A percentile compares a stretch with the other conserved stretches of the same genome.
phyloP scores from a whole-genome alignment of 805 yeast species.

The Saccharomycopsis capsularis region DNA sequence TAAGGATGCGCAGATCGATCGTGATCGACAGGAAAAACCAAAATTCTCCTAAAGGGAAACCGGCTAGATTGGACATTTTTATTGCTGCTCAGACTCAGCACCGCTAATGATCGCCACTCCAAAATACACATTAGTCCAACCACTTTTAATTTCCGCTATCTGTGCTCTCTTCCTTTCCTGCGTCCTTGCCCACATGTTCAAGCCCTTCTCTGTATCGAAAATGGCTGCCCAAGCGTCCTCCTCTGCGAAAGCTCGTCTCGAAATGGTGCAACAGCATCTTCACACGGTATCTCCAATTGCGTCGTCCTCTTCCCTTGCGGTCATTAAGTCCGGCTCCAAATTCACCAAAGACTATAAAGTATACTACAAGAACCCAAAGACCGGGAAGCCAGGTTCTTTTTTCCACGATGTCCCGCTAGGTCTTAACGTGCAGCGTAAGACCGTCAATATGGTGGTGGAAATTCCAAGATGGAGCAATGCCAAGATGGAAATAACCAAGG shows the following conservation, averaged over 20 bases:
- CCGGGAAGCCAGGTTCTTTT: constrained; percentile 48
- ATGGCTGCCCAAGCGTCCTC: not conserved
- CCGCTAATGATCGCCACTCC: no score
- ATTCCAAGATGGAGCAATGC: constrained; percentile 81
- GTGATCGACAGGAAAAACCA: no score
- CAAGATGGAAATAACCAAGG: constrained; percentile 67
- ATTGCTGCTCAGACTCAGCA: no score
- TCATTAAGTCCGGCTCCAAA: constrained; percentile 17
- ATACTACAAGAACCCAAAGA: constrained; percentile 29
- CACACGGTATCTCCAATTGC: not conserved
- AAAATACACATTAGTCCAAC: not conserved
- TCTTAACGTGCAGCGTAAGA: constrained; percentile 34
- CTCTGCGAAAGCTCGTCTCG: not conserved
- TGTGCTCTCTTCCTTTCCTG: not conserved
- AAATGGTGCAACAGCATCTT: not conserved
- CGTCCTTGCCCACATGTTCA: not conserved
- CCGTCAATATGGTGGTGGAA: constrained; percentile 64
- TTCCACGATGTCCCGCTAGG: constrained; percentile 68
- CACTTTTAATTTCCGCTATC: no score
- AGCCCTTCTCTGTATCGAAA: not conserved
- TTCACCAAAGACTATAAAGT: constrained; percentile 26
- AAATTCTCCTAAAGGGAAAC: no score
- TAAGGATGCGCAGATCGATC: no score
- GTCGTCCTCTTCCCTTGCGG: not conserved
- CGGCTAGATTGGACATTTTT: no score